phyloP scores from a whole-genome alignment of 1,284 basidiomycete species.

The Malassezia vespertilionis region DNA sequence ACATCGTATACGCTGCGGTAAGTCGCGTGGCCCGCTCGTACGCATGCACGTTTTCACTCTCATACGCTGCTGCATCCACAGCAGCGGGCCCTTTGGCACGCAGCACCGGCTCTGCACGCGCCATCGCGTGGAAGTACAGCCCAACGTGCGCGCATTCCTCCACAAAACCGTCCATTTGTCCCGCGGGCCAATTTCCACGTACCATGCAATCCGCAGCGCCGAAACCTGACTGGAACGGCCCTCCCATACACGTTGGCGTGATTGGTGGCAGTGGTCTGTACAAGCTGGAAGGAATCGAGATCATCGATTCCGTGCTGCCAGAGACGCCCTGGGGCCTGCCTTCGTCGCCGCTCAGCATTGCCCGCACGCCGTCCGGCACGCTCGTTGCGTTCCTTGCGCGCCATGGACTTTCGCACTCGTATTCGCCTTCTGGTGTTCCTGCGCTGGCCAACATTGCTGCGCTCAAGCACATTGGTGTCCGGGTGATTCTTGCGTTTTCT shows the following conservation, averaged over 20 bases:
- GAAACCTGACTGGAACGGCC: slow-evolving; percentile 24
- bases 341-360: slow-evolving; percentile 81
- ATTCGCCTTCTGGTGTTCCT: slow-evolving; percentile 50
- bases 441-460: slow-evolving; percentile 87
- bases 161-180: not conserved
- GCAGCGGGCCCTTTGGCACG: not conserved
- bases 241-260: slow-evolving; percentile 32
- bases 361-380: slow-evolving; percentile 62
- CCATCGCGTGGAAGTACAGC: slow-evolving; percentile 5
- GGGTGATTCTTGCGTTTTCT: slow-evolving; percentile 80
- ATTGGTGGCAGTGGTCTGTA: slow-evolving; percentile 45
- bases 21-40: slow-evolving; percentile 27
- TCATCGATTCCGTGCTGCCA: slow-evolving; percentile 33
- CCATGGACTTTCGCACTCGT: slow-evolving; percentile 67
- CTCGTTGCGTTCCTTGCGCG: slow-evolving; percentile 82
- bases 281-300: slow-evolving; percentile 39
- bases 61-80: slow-evolving; percentile 30
- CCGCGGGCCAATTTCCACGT: not conserved
- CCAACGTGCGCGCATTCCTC: not conserved
- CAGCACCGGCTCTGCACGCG: slow-evolving; percentile 12
- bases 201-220: slow-evolving; percentile 9
- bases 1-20: slow-evolving; percentile 61
- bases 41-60: slow-evolving; percentile 43
- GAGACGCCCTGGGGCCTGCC: slow-evolving; percentile 77
- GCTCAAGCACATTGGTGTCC: slow-evolving; percentile 79